These are phyloP conservation scores for Bremia lactucae DNA, from an alignment of 352 stramenopile species.

Conservation along the genomic window DNA sequence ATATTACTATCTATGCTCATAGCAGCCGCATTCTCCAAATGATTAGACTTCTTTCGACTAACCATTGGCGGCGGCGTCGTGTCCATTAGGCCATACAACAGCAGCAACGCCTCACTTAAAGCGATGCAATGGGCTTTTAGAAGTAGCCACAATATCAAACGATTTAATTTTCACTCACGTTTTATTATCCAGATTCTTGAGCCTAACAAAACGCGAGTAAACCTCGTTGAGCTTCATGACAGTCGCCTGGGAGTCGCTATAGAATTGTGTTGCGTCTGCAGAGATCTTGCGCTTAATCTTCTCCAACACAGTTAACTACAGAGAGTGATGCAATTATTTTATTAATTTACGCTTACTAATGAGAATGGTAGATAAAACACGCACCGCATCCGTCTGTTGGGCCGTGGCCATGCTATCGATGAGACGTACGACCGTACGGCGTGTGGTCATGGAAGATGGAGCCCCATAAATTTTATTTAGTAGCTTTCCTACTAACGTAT, in stretches of 20 bases:
- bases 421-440: slow-evolving; percentile 45
- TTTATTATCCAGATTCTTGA: slow-evolving; percentile 65
- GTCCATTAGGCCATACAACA: slow-evolving; percentile 65
- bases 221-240: slow-evolving; percentile 54
- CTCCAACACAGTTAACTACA: slow-evolving; percentile 54
- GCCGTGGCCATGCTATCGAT: slow-evolving; percentile 25
- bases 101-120: slow-evolving; percentile 47
- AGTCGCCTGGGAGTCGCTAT: slow-evolving; percentile 30
- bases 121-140: background rate
- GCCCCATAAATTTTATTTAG: slow-evolving; percentile 37
- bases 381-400: slow-evolving; percentile 27
- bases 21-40: slow-evolving; percentile 5
- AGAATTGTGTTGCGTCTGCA: slow-evolving; percentile 30
- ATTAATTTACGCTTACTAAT: background rate
- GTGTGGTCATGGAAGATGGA: slow-evolving; percentile 43
- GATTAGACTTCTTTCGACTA: slow-evolving; percentile 1
- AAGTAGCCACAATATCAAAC: background rate
- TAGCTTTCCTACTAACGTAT: slow-evolving; percentile 44
- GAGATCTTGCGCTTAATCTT: slow-evolving; percentile 70
- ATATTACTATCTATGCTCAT: slow-evolving; percentile 6
- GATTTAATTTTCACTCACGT: slow-evolving; percentile 25
- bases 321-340: background rate
- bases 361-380: background rate
- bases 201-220: slow-evolving; percentile 70
- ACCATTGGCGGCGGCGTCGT: slow-evolving; percentile 13